A percentile compares a stretch with the other conserved stretches of the same genome.
Evolutionary conservation across 2,329 filamentous ascomycete species (phyloP).

Genomic region (Hypoxylon sp.): DNA sequence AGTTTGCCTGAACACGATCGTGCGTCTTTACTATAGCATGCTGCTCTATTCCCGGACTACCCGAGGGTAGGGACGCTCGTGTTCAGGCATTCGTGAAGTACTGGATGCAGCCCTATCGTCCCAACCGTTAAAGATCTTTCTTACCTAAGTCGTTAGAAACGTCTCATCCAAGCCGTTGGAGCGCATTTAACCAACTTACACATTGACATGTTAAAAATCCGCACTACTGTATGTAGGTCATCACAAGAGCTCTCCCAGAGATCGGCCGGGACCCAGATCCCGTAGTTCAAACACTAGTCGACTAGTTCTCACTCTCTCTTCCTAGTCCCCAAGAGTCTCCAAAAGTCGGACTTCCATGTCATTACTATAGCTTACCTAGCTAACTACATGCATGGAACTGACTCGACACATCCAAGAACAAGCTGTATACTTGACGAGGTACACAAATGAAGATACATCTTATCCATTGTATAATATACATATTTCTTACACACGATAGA

Average conservation of each 20-base stretch:
- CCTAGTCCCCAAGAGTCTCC: background rate
- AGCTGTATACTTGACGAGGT: slow-evolving; percentile 6
- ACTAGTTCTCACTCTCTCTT: slow-evolving; percentile 2
- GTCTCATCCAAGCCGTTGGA: slow-evolving; percentile 1
- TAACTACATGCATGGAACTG: slow-evolving; percentile 28
- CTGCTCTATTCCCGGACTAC: slow-evolving; percentile 6
- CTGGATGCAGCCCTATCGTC: slow-evolving; percentile 21
- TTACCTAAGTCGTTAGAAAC: slow-evolving; percentile 10
- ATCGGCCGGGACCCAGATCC: slow-evolving; percentile 34
- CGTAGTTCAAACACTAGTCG: slow-evolving; percentile 10
- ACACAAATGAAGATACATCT: slow-evolving; percentile 3
- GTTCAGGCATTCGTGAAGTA: slow-evolving; percentile 8
- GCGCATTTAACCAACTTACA: background rate
- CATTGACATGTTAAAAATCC: slow-evolving; percentile 1
- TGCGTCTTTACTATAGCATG: slow-evolving; percentile 5
- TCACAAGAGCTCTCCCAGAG: slow-evolving; percentile 2
- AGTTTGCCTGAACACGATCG: slow-evolving; percentile 19
- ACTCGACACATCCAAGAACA: slow-evolving; percentile 26
- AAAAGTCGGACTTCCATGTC: background rate
- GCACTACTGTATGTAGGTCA: slow-evolving; percentile 19
- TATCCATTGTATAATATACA: slow-evolving; percentile 9
- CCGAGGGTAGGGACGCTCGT: slow-evolving; percentile 9
- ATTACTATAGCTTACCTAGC: slow-evolving; percentile 5
- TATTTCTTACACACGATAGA: background rate
- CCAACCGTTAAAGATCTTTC: slow-evolving; percentile 12